Evolutionary conservation across 345 rosid species (phyloP).

Genomic region (Bruguiera gymnorhiza): DNA sequence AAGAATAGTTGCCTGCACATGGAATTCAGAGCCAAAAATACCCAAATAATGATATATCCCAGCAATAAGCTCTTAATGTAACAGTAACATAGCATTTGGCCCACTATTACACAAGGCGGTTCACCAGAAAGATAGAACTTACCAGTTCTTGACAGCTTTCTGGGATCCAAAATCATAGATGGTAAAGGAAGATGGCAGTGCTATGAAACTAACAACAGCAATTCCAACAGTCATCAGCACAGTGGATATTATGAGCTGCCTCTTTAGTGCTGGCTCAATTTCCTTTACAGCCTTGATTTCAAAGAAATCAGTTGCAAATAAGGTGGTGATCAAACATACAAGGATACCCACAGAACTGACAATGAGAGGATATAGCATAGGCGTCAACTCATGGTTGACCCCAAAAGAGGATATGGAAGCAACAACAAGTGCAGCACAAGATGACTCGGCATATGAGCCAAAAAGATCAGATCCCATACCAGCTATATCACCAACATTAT

Average conservation of each 20-base stretch:
- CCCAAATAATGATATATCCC: not conserved
- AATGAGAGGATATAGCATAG: constrained; percentile 68
- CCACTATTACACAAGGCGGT: not conserved
- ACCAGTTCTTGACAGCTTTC: constrained; percentile 74
- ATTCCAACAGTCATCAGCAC: constrained; percentile 67
- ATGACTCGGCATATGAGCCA: constrained; percentile 72
- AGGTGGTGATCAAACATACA: constrained; percentile 65
- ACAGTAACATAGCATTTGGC: not conserved
- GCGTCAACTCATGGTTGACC: constrained; percentile 57
- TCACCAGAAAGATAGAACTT: constrained; percentile 9
- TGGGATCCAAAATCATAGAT: constrained; percentile 67
- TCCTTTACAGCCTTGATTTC: constrained; percentile 71
- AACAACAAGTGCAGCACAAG: constrained; percentile 76
- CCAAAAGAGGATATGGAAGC: constrained; percentile 81
- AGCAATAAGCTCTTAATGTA: not conserved
- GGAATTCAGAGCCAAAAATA: constrained; percentile 11
- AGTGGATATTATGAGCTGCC: constrained; percentile 69
- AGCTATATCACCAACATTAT: constrained; percentile 80
- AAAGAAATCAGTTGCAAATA: constrained; percentile 68
- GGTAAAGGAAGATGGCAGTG: constrained; percentile 69
- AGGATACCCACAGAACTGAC: constrained; percentile 69
- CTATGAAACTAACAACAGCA: constrained; percentile 53
- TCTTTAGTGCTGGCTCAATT: constrained; percentile 69
- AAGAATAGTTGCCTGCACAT: constrained; percentile 63
- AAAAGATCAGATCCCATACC: constrained; percentile 85